Evolutionary conservation across 2,329 filamentous ascomycete genomes (phyloP).

Genomic region (Aspergillus intermedius): DNA sequence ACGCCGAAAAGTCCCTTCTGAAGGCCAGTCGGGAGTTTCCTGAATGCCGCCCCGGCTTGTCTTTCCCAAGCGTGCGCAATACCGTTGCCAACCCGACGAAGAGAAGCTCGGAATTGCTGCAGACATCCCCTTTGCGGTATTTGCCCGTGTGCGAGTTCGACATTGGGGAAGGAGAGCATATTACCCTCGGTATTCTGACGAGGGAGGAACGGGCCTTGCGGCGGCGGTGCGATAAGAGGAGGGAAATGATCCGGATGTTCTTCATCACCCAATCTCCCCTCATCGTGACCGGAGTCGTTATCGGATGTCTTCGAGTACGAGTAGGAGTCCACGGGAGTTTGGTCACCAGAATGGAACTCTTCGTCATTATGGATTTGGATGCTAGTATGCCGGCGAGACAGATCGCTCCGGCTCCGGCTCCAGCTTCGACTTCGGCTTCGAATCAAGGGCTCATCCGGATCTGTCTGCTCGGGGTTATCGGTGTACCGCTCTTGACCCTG

Average conservation of each 20-base stretch:
- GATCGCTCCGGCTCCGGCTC: slow-evolving; percentile 8
- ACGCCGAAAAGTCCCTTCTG: slow-evolving; percentile 46
- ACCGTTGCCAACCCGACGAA: slow-evolving; percentile 14
- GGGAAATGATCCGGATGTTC: slow-evolving; percentile 15
- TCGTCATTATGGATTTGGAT: slow-evolving; percentile 11
- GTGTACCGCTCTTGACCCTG: slow-evolving; percentile 35
- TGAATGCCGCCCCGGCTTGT: slow-evolving; percentile 33
- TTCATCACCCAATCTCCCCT: slow-evolving; percentile 7
- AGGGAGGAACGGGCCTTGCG: slow-evolving; percentile 29
- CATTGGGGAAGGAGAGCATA: slow-evolving; percentile 53
- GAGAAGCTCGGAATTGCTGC: slow-evolving; percentile 21
- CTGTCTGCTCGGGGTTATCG: slow-evolving; percentile 33
- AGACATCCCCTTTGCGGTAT: slow-evolving; percentile 21
- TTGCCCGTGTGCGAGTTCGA: slow-evolving; percentile 25
- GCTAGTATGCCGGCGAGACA: slow-evolving; percentile 6
- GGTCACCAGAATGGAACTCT: slow-evolving; percentile 32
- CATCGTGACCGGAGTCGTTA: slow-evolving; percentile 3
- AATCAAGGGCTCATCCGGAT: slow-evolving; percentile 31
- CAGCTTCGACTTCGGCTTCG: slow-evolving; percentile 22
- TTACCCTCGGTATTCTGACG: slow-evolving; percentile 43
- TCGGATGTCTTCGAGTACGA: slow-evolving; percentile 30
- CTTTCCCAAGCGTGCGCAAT: slow-evolving; percentile 15
- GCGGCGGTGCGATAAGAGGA: slow-evolving; percentile 25
- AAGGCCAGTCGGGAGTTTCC: slow-evolving; percentile 45
- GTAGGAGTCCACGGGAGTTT: slow-evolving; percentile 32